Evolutionary conservation across 192 early-diverging fungal species (phyloP).

Genomic region (Physocladia obscura): DNA sequence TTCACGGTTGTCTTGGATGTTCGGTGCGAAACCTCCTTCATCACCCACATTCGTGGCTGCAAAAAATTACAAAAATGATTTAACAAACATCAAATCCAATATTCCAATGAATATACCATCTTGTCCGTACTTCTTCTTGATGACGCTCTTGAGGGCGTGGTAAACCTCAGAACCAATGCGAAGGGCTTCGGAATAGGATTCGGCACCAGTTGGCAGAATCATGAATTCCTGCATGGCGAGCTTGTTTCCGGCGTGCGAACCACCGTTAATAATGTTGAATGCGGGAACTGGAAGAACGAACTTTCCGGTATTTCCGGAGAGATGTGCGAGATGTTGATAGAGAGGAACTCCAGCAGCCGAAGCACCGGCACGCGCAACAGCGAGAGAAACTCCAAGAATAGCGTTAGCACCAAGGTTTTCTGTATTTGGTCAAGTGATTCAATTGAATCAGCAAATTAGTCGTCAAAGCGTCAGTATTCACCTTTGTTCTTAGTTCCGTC

Average conservation of each 20-base stretch:
- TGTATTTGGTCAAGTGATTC: constrained; percentile 2
- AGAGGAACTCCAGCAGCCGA: constrained; percentile 85
- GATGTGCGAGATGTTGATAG: constrained; percentile 90
- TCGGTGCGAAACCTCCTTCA: constrained; percentile 99
- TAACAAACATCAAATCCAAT: no score
- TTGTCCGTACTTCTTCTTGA: constrained; percentile 98
- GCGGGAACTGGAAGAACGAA: constrained; percentile 94
- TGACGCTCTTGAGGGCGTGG: constrained; percentile 92
- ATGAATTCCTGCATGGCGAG: constrained; percentile 99
- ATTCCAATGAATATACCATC: no score
- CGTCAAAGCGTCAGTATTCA: constrained; percentile 4
- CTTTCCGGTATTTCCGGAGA: constrained; percentile 77
- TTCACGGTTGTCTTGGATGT: constrained; percentile 95
- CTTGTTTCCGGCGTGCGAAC: constrained; percentile 99
- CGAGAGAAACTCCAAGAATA: constrained; percentile 96
- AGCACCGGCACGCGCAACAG: constrained; percentile 92
- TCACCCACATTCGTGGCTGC: constrained; percentile 99
- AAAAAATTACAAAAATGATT: no score
- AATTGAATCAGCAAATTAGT: not conserved
- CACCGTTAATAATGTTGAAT: constrained; percentile 99
- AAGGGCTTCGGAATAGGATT: constrained; percentile 93
- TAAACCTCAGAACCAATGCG: constrained; percentile 97
- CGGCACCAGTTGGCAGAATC: constrained; percentile 95
- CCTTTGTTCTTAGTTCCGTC: constrained; percentile 96
- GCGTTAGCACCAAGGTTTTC: constrained; percentile 95